phyloP scores from a whole-genome alignment of 441 rosid species.

The Macaranga tanarius region DNA sequence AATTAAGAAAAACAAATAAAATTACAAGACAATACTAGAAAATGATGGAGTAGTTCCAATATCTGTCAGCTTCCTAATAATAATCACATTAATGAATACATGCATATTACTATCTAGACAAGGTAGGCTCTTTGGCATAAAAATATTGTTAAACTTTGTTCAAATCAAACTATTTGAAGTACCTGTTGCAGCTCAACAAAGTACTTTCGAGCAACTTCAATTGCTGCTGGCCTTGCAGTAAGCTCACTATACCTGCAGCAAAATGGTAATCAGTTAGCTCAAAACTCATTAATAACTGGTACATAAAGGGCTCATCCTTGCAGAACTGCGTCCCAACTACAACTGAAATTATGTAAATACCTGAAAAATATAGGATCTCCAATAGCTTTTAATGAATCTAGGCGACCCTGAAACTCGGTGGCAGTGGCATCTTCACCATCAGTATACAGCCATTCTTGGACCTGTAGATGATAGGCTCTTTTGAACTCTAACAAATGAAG shows the following conservation, averaged over 20 bases:
- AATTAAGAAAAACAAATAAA: background rate
- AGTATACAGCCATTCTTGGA: conserved; percentile 95
- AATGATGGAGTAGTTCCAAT: too few relatives aligned
- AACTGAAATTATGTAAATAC: conserved; percentile 35
- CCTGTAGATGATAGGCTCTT: conserved; percentile 38
- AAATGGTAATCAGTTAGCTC: conserved; percentile 7
- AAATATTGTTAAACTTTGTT: background rate
- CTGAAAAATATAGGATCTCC: conserved; percentile 85
- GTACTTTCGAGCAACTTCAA: conserved; percentile 58
- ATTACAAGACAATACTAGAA: background rate
- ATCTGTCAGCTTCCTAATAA: background rate
- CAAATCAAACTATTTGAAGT: conserved; percentile 9
- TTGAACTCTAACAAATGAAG: conserved; percentile 1
- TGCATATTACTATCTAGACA: background rate
- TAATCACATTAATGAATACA: background rate
- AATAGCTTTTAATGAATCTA: conserved; percentile 66
- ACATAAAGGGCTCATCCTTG: background rate
- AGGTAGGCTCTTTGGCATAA: background rate
- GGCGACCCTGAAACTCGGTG: conserved; percentile 60
- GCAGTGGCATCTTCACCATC: conserved; percentile 96
- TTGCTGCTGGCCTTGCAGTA: conserved; percentile 74
- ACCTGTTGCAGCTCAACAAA: conserved; percentile 73
- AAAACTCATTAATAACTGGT: background rate
- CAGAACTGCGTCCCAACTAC: background rate
- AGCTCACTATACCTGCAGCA: conserved; percentile 71